Conservation (phyloP, 192 early-diverging fungal genomes). For the Dissophora ornata region DNA sequence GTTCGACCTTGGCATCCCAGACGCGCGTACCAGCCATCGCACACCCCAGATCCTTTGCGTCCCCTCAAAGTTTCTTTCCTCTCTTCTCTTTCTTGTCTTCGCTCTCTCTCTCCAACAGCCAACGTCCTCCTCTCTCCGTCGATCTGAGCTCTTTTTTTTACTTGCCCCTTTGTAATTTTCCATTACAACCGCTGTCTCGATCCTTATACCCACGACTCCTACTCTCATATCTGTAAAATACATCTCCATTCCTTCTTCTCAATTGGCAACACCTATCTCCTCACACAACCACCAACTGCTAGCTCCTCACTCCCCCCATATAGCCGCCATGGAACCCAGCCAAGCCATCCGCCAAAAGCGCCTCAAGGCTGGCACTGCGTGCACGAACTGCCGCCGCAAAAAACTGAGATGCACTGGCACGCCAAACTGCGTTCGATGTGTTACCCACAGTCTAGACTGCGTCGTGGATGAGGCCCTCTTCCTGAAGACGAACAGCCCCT, state of each 20-base stretch:
- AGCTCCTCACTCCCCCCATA: background rate
- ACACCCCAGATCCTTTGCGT: background rate
- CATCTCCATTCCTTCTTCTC: no score
- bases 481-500: conserved; percentile 48
- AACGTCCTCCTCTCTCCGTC: background rate
- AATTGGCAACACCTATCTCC: background rate
- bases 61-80: background rate
- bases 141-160: background rate
- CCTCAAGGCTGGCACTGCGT: conserved; percentile 51
- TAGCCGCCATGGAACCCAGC: background rate
- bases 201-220: no score
- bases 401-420: conserved; percentile 51
- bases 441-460: conserved; percentile 45
- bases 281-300: no score
- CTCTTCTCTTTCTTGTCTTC: background rate
- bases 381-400: conserved; percentile 53
- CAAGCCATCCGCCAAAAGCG: conserved; percentile 45
- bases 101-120: background rate
- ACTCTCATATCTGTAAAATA: no score
- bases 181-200: no score
- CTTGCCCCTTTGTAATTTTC: background rate
- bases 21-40: background rate
- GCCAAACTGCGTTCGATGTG: conserved; percentile 40
- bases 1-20: background rate
- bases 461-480: conserved; percentile 51